Evolutionary conservation across 768 basidiomycete species (phyloP).

Genomic region (Vishniacozyma victoriae): DNA sequence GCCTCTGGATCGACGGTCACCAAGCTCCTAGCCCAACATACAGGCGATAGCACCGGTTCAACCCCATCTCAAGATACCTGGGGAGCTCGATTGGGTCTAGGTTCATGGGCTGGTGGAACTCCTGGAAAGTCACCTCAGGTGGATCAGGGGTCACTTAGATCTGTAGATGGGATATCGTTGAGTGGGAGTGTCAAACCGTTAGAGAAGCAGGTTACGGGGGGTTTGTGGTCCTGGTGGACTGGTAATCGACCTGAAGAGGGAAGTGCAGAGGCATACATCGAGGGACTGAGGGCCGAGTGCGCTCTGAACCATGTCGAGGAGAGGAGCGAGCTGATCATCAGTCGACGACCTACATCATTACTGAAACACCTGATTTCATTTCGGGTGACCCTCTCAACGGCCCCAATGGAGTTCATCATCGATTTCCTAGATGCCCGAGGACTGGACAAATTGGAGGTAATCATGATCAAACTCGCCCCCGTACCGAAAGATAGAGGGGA

Average conservation of each 20-base stretch:
- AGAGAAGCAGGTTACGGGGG: slow-evolving; percentile 57
- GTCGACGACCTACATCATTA: slow-evolving; percentile 59
- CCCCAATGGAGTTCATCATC: slow-evolving; percentile 68
- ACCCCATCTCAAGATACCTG: no score
- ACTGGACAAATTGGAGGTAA: slow-evolving; percentile 56
- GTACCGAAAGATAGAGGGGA: slow-evolving; percentile 55
- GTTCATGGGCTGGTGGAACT: no score
- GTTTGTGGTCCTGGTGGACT: slow-evolving; percentile 71
- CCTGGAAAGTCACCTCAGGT: no score
- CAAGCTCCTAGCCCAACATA: no score
- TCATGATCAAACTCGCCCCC: slow-evolving; percentile 42
- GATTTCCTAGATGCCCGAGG: slow-evolving; percentile 69
- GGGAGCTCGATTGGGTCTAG: no score
- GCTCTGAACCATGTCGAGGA: slow-evolving; percentile 49
- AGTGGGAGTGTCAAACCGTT: no score
- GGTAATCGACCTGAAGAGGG: slow-evolving; percentile 50
- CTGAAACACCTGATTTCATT: slow-evolving; percentile 73
- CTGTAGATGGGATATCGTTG: no score
- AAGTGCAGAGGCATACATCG: slow-evolving; percentile 34
- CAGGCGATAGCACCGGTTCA: no score
- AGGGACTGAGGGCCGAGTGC: slow-evolving; percentile 3
- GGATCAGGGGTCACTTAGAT: no score
- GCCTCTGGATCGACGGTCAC: no score
- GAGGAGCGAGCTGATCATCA: not conserved
- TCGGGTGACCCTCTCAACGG: slow-evolving; percentile 79